These are phyloP conservation scores for Saccharomyces hybrid DNA, from an alignment of 1,139 yeast species.

Conservation along the genomic window DNA sequence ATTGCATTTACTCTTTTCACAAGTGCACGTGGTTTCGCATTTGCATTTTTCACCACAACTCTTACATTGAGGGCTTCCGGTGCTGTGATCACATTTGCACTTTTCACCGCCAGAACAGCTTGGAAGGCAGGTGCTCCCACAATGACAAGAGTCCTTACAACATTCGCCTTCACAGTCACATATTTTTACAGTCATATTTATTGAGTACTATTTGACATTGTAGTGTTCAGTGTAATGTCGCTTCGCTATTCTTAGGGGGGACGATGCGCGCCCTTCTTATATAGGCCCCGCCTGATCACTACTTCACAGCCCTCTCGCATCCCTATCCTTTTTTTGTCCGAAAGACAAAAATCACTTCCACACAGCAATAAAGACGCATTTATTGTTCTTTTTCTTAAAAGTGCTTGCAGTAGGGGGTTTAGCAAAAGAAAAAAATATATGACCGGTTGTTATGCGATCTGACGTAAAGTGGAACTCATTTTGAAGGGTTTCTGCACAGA, in stretches of 20 bases:
- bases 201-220: neutral
- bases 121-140: neutral
- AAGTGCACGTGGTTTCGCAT: neutral
- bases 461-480: neutral
- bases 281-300: neutral
- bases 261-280: neutral
- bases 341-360: neutral
- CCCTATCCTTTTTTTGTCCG: neutral
- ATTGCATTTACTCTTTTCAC: neutral
- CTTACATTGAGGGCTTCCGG: neutral
- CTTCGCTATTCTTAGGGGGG: neutral
- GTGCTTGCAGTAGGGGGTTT: neutral
- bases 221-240: neutral
- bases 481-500: neutral
- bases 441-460: neutral
- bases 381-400: neutral
- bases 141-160: neutral
- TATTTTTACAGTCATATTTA: neutral
- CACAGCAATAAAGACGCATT: neutral
- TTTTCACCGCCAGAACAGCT: neutral
- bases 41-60: neutral
- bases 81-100: neutral
- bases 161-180: neutral
- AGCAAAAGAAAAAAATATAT: neutral
- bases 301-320: neutral